phyloP scores from a whole-genome alignment of 768 basidiomycete genomes.

The Phlegmacium glaucopus region DNA sequence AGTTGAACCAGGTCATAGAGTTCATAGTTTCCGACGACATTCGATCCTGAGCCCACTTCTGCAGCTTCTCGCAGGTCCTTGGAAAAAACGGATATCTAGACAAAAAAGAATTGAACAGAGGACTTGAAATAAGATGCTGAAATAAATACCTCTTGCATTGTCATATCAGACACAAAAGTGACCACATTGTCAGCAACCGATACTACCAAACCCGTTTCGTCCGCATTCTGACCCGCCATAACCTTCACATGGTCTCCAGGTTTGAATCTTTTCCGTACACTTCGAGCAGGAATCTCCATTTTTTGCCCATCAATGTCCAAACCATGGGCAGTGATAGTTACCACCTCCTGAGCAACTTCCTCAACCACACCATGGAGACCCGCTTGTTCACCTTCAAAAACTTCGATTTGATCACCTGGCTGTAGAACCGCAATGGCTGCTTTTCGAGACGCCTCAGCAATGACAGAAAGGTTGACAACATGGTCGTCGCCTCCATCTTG shows the following conservation, averaged over 20 bases:
- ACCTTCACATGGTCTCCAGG: constrained; percentile 99
- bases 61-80: constrained; percentile 97
- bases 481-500: constrained; percentile 69
- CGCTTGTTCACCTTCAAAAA: constrained; percentile 94
- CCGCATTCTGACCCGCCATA: constrained; percentile 90
- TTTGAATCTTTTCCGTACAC: constrained; percentile 93
- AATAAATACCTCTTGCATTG: constrained; percentile 78
- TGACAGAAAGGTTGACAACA: constrained; percentile 83
- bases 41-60: constrained; percentile 91
- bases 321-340: constrained; percentile 76
- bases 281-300: constrained; percentile 81
- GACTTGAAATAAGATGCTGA: too few relatives aligned
- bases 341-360: constrained; percentile 82
- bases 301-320: constrained; percentile 85
- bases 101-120: too few relatives aligned
- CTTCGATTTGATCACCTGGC: constrained; percentile 96
- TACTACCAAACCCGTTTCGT: constrained; percentile 95
- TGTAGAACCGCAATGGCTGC: constrained; percentile 93
- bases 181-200: constrained; percentile 88
- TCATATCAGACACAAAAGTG: constrained; percentile 97
- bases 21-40: constrained; percentile 90
- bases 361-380: constrained; percentile 93
- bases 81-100: constrained; percentile 91
- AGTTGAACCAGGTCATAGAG: constrained; percentile 95
- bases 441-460: constrained; percentile 89